phyloP scores from a whole-genome alignment of 2,329 filamentous ascomycete species.

The Fusarium austroafricanum region DNA sequence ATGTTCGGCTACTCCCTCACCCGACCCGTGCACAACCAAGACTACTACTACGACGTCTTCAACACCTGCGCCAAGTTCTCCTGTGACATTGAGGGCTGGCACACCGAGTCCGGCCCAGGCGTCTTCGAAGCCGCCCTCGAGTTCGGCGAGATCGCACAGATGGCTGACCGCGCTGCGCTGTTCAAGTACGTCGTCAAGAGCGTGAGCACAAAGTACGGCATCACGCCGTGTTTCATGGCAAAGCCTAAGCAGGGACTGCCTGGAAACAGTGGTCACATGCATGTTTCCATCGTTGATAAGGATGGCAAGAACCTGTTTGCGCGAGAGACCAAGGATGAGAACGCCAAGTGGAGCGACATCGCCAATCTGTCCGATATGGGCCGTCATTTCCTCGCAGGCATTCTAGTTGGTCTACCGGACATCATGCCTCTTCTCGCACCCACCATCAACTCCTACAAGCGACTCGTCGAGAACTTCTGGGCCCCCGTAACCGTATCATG shows the following conservation, averaged over 20 bases:
- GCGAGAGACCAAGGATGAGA: constrained; percentile 76
- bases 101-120: constrained; percentile 92
- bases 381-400: constrained; percentile 90
- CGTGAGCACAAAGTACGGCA: constrained; percentile 85
- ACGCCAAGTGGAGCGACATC: constrained; percentile 79
- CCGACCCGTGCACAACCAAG: constrained; percentile 87
- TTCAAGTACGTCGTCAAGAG: constrained; percentile 98
- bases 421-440: constrained; percentile 96
- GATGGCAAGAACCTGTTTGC: constrained; percentile 87
- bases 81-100: constrained; percentile 92
- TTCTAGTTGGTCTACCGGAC: constrained; percentile 89
- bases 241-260: constrained; percentile 92
- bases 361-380: constrained; percentile 86
- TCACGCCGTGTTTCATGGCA: constrained; percentile 98
- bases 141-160: constrained; percentile 85
- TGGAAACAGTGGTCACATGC: constrained; percentile 96
- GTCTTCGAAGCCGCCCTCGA: constrained; percentile 96
- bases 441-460: constrained; percentile 97
- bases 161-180: constrained; percentile 90
- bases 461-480: constrained; percentile 99
- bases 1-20: constrained; percentile 97
- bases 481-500: constrained; percentile 97
- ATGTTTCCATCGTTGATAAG: constrained; percentile 86
- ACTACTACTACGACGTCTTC: constrained; percentile 91
- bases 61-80: constrained; percentile 81